A percentile compares a stretch with the other conserved stretches of the same genome.
These are phyloP conservation scores for Paramecium tetraurelia DNA, from an alignment of 73 alveolate species.

Conservation along the genomic window DNA sequence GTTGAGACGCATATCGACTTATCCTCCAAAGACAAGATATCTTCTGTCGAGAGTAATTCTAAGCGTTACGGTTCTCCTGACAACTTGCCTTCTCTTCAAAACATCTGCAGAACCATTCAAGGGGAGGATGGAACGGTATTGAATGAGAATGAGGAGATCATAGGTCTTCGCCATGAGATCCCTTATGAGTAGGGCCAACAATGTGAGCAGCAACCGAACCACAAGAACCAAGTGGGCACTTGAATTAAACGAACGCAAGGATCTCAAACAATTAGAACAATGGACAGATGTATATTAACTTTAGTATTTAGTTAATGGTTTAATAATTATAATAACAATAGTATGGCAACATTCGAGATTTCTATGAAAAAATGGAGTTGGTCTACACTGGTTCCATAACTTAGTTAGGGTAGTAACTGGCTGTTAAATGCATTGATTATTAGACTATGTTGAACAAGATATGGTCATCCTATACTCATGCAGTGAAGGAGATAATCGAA, in stretches of 20 bases:
- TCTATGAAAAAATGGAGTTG: conserved; percentile 30
- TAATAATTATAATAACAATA: not conserved
- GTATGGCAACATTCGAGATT: not conserved
- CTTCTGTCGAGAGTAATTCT: not conserved
- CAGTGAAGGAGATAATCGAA: conserved; percentile 24
- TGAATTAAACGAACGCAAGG: conserved; percentile 33
- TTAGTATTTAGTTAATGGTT: not conserved
- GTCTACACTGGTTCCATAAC: conserved; percentile 33
- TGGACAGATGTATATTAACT: conserved; percentile 25
- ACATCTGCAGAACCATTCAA: not conserved
- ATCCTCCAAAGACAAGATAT: not conserved
- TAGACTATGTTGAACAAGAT: not conserved
- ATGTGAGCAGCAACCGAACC: not conserved
- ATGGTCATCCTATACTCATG: conserved; percentile 17
- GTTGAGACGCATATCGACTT: not conserved
- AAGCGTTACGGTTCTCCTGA: not conserved
- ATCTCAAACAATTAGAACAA: not conserved
- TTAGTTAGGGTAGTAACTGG: not conserved
- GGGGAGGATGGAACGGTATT: conserved; percentile 54
- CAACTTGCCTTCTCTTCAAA: conserved; percentile 2
- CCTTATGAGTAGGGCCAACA: not conserved
- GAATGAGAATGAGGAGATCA: not conserved
- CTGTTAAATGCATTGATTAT: not conserved
- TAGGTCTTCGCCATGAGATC: conserved; percentile 4
- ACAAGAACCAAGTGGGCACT: not conserved